A percentile compares a stretch with the other conserved stretches of the same genome.
Evolutionary conservation across 2,329 filamentous ascomycete species (phyloP).

Genomic region (Chaetomium globosum): DNA sequence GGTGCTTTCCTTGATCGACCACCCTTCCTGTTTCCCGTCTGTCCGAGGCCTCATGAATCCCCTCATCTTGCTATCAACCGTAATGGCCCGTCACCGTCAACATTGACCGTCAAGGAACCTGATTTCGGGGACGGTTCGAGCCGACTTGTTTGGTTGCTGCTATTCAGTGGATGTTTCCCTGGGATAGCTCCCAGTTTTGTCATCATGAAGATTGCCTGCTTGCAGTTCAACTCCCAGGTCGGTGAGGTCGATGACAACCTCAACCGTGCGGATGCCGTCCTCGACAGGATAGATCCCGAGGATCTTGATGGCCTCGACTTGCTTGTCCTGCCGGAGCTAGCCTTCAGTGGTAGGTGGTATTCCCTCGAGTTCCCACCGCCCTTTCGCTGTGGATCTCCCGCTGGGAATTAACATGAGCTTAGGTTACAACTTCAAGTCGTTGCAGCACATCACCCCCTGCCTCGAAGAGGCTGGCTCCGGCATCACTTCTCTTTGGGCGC

Average conservation of each 20-base stretch:
- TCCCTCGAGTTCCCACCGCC: not conserved
- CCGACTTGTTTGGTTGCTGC: not conserved
- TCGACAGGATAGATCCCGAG: slow-evolving; percentile 55
- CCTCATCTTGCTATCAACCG: not conserved
- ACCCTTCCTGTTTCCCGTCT: not conserved
- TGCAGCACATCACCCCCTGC: slow-evolving; percentile 67
- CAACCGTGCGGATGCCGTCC: slow-evolving; percentile 64
- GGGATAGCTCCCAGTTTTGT: not conserved
- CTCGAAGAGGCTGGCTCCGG: slow-evolving; percentile 69
- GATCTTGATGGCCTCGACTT: slow-evolving; percentile 69
- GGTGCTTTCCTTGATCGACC: not conserved
- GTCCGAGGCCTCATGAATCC: not conserved
- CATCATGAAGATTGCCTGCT: slow-evolving; percentile 51
- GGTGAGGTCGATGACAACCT: slow-evolving; percentile 73
- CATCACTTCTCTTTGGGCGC: slow-evolving; percentile 71
- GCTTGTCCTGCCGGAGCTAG: slow-evolving; percentile 74
- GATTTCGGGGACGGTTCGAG: slow-evolving; percentile 6
- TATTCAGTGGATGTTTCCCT: not conserved
- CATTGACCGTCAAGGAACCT: not conserved
- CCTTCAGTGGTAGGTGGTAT: slow-evolving; percentile 64
- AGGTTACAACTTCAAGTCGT: slow-evolving; percentile 78
- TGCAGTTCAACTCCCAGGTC: slow-evolving; percentile 73
- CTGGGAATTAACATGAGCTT: not conserved
- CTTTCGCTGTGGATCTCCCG: not conserved
- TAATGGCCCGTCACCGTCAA: slow-evolving; percentile 9